A percentile compares a stretch with the other conserved stretches of the same genome.
Conservation (phyloP, 2,329 filamentous ascomycete genomes). For the Aspergillus oerlinghausenensis region DNA sequence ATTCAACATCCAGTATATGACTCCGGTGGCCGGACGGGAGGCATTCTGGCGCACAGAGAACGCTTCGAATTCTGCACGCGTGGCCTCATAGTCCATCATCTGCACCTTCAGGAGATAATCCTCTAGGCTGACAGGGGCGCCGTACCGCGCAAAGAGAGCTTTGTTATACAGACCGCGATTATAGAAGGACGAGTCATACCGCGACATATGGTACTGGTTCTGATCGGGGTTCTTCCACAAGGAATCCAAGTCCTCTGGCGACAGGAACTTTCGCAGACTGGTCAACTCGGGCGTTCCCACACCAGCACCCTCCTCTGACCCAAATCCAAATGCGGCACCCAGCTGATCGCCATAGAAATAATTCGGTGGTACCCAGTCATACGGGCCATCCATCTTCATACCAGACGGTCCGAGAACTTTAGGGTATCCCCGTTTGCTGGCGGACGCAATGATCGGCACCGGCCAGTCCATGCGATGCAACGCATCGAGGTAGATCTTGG, state of each 20-base stretch:
- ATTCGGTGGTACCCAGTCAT: conserved; percentile 62
- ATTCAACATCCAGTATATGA: conserved; percentile 66
- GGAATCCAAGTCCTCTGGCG: conserved; percentile 46
- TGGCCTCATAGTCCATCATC: conserved; percentile 62
- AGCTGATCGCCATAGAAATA: conserved; percentile 57
- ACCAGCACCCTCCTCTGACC: conserved; percentile 58
- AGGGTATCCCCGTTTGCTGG: conserved; percentile 52
- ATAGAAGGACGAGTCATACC: conserved; percentile 52
- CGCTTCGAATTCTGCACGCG: conserved; percentile 55
- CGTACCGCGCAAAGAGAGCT: conserved; percentile 51
- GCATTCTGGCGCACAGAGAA: conserved; percentile 51
- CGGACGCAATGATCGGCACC: conserved; percentile 54
- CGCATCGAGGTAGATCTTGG: conserved; percentile 49
- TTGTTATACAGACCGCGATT: conserved; percentile 55
- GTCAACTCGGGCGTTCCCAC: conserved; percentile 57
- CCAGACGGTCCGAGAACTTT: conserved; percentile 51
- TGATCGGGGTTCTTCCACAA: conserved; percentile 54
- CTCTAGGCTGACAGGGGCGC: conserved; percentile 47
- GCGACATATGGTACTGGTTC: conserved; percentile 58
- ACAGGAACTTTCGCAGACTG: conserved; percentile 53
- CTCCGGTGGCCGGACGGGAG: conserved; percentile 52
- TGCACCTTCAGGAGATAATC: conserved; percentile 59
- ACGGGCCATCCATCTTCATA: conserved; percentile 64
- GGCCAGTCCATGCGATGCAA: conserved; percentile 52
- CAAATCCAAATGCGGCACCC: conserved; percentile 60